Conservation (phyloP, 306 rosid species). For the Prunus campanulata region DNA sequence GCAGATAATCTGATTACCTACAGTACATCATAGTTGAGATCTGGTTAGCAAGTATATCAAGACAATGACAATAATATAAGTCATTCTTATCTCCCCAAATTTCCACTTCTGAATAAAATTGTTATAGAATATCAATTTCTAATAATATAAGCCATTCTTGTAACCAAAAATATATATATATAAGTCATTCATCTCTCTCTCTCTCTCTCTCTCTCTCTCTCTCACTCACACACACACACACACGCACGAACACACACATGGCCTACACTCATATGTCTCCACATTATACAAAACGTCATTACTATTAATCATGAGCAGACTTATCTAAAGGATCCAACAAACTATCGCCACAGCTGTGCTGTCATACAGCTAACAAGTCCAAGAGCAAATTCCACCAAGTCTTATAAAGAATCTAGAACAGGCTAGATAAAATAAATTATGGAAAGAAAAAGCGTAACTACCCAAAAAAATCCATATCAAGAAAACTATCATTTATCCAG, state of each 20-base stretch:
- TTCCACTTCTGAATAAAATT: background rate
- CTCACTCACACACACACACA: too few species aligned
- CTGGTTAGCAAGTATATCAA: constrained; percentile 10
- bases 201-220: background rate
- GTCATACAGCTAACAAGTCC: background rate
- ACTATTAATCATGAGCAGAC: background rate
- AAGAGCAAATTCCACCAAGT: background rate
- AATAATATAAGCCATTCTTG: too few species aligned
- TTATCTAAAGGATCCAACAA: background rate
- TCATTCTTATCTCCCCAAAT: constrained; percentile 1
- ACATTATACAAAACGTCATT: background rate
- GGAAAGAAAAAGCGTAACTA: background rate
- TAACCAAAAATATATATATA: too few species aligned
- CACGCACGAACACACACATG: background rate
- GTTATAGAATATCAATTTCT: background rate
- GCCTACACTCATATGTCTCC: background rate
- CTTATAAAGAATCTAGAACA: background rate
- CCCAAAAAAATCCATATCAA: background rate
- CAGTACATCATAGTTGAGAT: constrained; percentile 27
- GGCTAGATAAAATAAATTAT: background rate
- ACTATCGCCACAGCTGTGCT: background rate
- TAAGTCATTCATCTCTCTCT: too few species aligned
- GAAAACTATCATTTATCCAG: constrained; percentile 12
- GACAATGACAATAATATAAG: background rate
- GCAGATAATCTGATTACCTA: constrained; percentile 97